Evolutionary conservation across 2,329 filamentous ascomycete genomes (phyloP), one percentile per base, ranked within the genome.

Genomic region (Emmonsiellopsis sp.): DNA sequence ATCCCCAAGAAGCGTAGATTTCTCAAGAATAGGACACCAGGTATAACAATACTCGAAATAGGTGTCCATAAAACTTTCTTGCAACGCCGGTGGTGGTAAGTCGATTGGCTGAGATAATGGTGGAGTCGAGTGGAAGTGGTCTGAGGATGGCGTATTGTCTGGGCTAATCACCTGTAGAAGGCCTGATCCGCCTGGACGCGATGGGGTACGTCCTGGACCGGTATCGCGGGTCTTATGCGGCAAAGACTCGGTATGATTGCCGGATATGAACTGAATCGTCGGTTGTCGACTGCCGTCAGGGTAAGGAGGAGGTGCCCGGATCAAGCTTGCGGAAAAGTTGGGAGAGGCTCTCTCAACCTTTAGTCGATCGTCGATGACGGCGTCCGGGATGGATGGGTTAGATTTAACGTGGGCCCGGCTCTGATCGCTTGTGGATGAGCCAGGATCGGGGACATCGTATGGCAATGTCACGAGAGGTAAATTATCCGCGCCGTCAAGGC

Each of bases 41-140:
- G 71, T 54, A 42, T 73, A 72, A 50, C 69, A 72, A 53, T 72
- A 73, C 48, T 73, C 68, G 33, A 65, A 69, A 34, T 74, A 74
- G 0, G 71, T 74, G 36, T 74, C 72, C 3, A 65, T 63, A 53
- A 73, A 74, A 32, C 66, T 71, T 45, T 73, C 66, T 43, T 69
- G 67, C 0, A 74, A 61, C 49, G 55, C 58, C 13, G 53, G 43
- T 21, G 53, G 54, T 6, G 60, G 42, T 13, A 55, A 55, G n/a
- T 48, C 53, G 9, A 48, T 43, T 10, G 50, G 40, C 10, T 44
- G 42, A 10, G 27, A 13, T n/a, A n/a, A 14, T 11, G 34, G 17
- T 9, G 37, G 46, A 31, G 5, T 45, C 34, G 34, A 56, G 40
- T 49, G 52, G 50, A 53, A 57, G 56, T 40, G 56, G 51, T 49